Percentiles rank a stretch among this genome's conserved stretches.
Evolutionary conservation across 106 monocot species (phyloP).

Genomic region (Allium sativum): DNA sequence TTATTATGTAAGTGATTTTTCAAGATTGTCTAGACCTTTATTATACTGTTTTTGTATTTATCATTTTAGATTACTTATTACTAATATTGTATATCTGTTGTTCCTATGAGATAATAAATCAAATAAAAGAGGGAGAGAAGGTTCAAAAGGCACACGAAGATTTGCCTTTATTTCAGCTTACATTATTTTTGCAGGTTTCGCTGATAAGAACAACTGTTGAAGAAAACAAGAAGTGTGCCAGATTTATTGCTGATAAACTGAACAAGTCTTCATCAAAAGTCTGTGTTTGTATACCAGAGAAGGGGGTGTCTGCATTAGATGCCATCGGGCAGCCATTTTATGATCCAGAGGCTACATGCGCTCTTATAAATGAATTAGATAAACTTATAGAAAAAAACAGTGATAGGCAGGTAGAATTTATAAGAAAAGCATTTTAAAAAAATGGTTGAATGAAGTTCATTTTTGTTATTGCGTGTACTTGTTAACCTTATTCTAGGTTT

Average conservation of each 20-base stretch:
- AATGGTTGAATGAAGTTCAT: too few relatives aligned
- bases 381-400: slow-evolving; percentile 55
- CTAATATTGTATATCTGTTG: too few relatives aligned
- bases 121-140: too few relatives aligned
- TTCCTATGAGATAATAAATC: too few relatives aligned
- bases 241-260: slow-evolving; percentile 80
- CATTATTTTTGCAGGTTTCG: slow-evolving; percentile 46
- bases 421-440: neutral
- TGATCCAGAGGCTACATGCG: slow-evolving; percentile 57
- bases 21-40: too few relatives aligned
- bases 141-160: too few relatives aligned
- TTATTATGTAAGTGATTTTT: too few relatives aligned
- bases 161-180: too few relatives aligned
- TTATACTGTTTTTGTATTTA: too few relatives aligned
- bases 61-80: too few relatives aligned
- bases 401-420: slow-evolving; percentile 39
- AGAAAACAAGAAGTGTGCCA: slow-evolving; percentile 84
- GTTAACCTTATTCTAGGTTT: neutral
- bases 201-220: slow-evolving; percentile 69
- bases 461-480: neutral
- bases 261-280: slow-evolving; percentile 58
- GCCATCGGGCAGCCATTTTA: slow-evolving; percentile 78
- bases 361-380: slow-evolving; percentile 57
- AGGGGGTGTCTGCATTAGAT: slow-evolving; percentile 85
- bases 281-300: slow-evolving; percentile 61